Base-by-base conservation (phyloP, 176 grass and related monocot species). In the Hordeum marinum region DNA sequence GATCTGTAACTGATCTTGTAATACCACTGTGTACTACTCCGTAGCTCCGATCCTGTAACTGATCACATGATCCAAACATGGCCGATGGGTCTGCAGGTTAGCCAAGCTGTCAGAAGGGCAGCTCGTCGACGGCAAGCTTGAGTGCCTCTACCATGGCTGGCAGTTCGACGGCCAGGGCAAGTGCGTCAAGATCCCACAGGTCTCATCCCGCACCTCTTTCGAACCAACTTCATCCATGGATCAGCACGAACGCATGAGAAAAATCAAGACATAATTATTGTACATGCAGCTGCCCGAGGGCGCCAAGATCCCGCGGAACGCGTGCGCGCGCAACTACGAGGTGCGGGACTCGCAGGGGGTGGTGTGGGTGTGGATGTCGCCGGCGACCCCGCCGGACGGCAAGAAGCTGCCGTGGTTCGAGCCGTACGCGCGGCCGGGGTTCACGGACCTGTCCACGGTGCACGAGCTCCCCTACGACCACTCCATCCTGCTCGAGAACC, bases 401-500 rank as follows among this genome's bases (percentile, higher is more conserved):
- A 23, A 27, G 57, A 98, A 95, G 81, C 86, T 94, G 1, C 93
- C 96, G 6, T 92, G 90, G 90, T 99, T 99, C 86, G 88, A 95
- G 75, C 83, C 85, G 50, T 99, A 92, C 50, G 81, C 86, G 46
- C 85, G 85, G 12, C 64, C 81, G 8, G 93, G 91, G 73, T 99
- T 99, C 91, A 81, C 76, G 82, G 93, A 94, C 83, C 23, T 78
- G 8, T 99, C 96, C 8, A 88, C 93, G 24, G 87, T 91, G 17
- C 96, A 99, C 83, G 96, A 95, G 82, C 93, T 99, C 40, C 93
- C 93, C 71, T 99, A 96, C 85, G 96, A 96, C 86, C 96, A 99
- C 86, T 99, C 96, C 69, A 99, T 99, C 80, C 96, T 99, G 34
- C 88, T 95, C 1, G 96, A 98, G 78, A 98, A 99, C 84, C 93